Conservation (phyloP, 148 eudicot genomes). For the Talinum fruticosum region DNA sequence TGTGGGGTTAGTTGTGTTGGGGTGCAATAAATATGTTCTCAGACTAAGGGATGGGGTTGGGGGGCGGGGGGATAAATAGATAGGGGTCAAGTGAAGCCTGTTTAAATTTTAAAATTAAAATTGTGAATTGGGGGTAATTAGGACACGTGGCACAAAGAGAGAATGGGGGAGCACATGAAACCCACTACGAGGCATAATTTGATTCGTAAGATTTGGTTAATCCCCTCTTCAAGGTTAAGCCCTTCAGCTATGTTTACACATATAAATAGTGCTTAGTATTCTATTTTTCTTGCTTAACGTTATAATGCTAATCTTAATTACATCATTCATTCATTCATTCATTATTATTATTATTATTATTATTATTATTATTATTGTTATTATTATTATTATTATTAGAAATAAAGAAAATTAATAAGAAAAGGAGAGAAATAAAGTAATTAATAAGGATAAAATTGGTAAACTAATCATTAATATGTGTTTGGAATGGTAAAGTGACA, state of each 20-base stretch:
- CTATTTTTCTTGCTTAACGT: background rate
- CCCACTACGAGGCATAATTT: slow-evolving; percentile 39
- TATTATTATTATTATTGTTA: too few species aligned
- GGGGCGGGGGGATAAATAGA: background rate
- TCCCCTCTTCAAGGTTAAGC: slow-evolving; percentile 13
- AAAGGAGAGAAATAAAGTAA: too few species aligned
- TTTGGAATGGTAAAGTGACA: too few species aligned
- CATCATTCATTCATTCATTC: background rate
- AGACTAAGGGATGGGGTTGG: slow-evolving; percentile 4
- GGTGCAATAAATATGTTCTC: slow-evolving; percentile 12
- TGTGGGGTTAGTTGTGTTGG: background rate
- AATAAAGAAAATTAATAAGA: too few species aligned
- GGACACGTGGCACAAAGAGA: slow-evolving; percentile 30
- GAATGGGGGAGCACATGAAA: slow-evolving; percentile 33
- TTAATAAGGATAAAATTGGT: too few species aligned
- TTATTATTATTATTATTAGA: too few species aligned
- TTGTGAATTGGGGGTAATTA: background rate
- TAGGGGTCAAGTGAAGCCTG: background rate
- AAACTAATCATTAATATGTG: too few species aligned
- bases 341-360: too few species aligned
- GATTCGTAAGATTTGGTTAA: slow-evolving; percentile 39
- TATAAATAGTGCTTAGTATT: background rate
- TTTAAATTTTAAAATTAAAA: background rate
- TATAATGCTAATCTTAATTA: too few species aligned
- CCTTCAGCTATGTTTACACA: background rate